These are phyloP conservation scores for Porphyra umbilicalis DNA, from an alignment of 31 red algal genomes.

Conservation along the genomic window DNA sequence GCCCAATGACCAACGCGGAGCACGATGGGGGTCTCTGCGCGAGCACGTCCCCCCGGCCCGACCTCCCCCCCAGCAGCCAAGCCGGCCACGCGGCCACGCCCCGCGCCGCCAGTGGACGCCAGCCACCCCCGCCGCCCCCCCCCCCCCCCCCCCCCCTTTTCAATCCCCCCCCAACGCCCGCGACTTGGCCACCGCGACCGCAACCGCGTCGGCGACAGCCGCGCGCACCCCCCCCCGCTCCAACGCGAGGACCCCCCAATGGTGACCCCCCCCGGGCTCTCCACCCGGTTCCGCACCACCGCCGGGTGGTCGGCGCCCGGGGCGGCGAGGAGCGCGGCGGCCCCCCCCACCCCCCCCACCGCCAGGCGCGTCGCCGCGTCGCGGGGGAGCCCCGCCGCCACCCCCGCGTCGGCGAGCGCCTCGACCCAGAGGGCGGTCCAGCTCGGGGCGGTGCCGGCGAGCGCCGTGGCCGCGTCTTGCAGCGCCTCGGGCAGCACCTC, in stretches of 20 bases:
- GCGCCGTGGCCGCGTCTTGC: constrained; percentile 30
- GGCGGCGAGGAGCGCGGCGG: constrained; percentile 19
- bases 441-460: constrained; percentile 54
- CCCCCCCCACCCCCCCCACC: constrained; percentile 48
- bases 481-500: constrained; percentile 32
- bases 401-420: constrained; percentile 72
- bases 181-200: constrained; percentile 38
- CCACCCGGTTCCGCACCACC: constrained; percentile 70
- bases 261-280: constrained; percentile 78
- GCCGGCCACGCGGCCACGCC: too few species aligned
- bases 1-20: too few species aligned
- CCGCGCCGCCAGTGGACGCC: too few species aligned
- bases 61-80: too few species aligned
- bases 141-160: too few species aligned
- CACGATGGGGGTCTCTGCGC: too few species aligned
- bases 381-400: constrained; percentile 55
- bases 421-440: constrained; percentile 61
- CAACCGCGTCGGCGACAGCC: constrained; percentile 41
- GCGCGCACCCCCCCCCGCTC: constrained; percentile 54
- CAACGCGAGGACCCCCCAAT: constrained; percentile 49
- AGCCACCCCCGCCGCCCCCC: too few species aligned
- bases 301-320: constrained; percentile 49
- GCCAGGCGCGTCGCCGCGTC: constrained; percentile 33
- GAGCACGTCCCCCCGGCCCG: too few species aligned
- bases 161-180: constrained; percentile 23